Conservation (phyloP, 2,329 filamentous ascomycete species). For the Fusarium sp. region DNA sequence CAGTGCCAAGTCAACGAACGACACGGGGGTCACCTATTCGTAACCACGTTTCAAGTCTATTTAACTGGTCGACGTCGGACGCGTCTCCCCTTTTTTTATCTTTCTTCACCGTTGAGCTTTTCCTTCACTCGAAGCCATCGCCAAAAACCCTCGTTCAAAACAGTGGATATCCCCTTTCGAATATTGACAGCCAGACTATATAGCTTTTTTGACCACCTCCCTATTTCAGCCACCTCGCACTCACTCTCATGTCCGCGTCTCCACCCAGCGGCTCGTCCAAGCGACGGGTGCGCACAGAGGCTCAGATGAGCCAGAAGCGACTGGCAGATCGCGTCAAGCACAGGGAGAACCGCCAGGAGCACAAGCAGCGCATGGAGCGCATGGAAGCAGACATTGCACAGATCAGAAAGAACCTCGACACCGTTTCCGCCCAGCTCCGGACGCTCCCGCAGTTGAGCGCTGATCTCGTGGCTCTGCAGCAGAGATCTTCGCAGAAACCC, state of each 20-base stretch:
- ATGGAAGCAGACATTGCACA: constrained; percentile 40
- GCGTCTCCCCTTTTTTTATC: neutral
- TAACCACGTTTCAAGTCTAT: constrained; percentile 1
- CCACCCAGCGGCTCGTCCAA: constrained; percentile 26
- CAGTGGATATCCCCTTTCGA: neutral
- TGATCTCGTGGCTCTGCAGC: constrained; percentile 22
- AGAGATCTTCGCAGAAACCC: constrained; percentile 14
- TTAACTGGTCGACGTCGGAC: constrained; percentile 35
- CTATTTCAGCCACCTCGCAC: neutral
- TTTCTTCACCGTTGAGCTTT: neutral
- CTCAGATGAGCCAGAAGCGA: constrained; percentile 41
- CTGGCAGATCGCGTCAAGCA: constrained; percentile 40
- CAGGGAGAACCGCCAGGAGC: constrained; percentile 39
- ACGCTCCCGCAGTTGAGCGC: constrained; percentile 15
- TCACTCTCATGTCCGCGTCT: constrained; percentile 22
- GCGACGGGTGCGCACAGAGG: constrained; percentile 37
- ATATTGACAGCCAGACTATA: neutral
- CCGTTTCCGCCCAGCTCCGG: constrained; percentile 29
- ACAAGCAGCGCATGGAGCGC: constrained; percentile 38
- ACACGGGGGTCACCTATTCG: neutral
- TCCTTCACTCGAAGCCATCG: neutral
- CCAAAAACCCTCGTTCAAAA: constrained; percentile 1
- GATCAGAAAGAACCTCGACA: constrained; percentile 35
- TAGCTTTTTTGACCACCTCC: neutral
- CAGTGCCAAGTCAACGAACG: neutral